These are phyloP conservation scores for Zygosaccharomyces pseudorouxii DNA, from an alignment of 805 yeast genomes.

Conservation along the genomic window DNA sequence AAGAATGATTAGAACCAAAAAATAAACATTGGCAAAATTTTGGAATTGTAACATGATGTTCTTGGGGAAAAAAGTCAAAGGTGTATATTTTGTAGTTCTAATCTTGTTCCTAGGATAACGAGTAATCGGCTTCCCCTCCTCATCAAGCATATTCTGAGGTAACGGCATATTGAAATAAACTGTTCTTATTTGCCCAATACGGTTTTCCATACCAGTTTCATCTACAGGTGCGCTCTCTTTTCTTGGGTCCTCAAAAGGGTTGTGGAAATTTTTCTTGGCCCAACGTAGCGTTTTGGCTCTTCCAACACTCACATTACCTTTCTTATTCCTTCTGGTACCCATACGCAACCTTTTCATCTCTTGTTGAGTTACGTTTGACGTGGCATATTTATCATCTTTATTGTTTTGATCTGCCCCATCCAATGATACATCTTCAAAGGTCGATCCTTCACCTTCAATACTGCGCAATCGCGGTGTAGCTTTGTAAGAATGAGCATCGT, in stretches of 20 bases:
- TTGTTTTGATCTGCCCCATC: conserved; percentile 18
- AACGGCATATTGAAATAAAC: conserved; percentile 56
- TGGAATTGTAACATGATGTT: conserved; percentile 74
- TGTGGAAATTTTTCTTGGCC: conserved; percentile 37
- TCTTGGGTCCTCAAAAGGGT: conserved; percentile 31
- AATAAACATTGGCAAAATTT: conserved; percentile 87
- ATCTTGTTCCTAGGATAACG: conserved; percentile 85
- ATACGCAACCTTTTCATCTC: conserved; percentile 72
- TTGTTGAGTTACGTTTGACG: conserved; percentile 11
- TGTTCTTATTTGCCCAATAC: conserved; percentile 43
- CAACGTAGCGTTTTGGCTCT: conserved; percentile 59
- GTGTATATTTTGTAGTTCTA: conserved; percentile 93
- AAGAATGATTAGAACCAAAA: conserved; percentile 69
- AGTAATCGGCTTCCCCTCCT: conserved; percentile 54
- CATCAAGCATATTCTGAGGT: conserved; percentile 55
- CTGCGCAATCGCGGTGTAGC: conserved; percentile 28
- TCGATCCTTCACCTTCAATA: conserved; percentile 8
- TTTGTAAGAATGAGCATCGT: conserved; percentile 26
- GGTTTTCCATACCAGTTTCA: conserved; percentile 37
- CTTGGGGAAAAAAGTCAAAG: conserved; percentile 81
- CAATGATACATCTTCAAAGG: conserved; percentile 26
- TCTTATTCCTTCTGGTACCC: conserved; percentile 82
- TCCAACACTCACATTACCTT: conserved; percentile 59
- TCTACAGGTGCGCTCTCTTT: conserved; percentile 26
- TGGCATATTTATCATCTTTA: conserved; percentile 2